A percentile compares a stretch with the other conserved stretches of the same genome.
phyloP scores from a whole-genome alignment of 1,139 yeast genomes.

The Scheffersomyces illinoinensis region DNA sequence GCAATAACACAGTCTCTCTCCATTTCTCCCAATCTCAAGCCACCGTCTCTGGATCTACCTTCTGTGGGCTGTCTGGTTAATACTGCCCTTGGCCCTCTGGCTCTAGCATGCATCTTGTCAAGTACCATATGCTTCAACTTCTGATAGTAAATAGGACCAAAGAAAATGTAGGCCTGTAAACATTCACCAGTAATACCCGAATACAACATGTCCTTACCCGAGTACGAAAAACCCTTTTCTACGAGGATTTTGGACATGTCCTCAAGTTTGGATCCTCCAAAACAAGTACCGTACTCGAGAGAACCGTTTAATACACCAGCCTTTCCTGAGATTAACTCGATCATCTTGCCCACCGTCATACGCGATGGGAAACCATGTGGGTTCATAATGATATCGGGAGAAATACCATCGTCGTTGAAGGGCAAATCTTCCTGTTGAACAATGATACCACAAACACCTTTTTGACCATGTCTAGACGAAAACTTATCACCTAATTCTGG shows the following conservation, averaged over 20 bases:
- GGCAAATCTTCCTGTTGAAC: slow-evolving; percentile 97
- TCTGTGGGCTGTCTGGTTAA: slow-evolving; percentile 98
- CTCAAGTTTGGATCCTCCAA: slow-evolving; percentile 92
- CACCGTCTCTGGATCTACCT: slow-evolving; percentile 99
- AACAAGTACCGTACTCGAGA: slow-evolving; percentile 95
- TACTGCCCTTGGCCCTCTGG: slow-evolving; percentile 98
- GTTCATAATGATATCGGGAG: slow-evolving; percentile 96
- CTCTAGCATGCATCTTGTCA: slow-evolving; percentile 99
- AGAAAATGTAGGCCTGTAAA: slow-evolving; percentile 94
- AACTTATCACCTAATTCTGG: slow-evolving; percentile 98
- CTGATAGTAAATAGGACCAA: slow-evolving; percentile 97
- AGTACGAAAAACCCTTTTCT: slow-evolving; percentile 88
- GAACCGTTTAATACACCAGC: slow-evolving; percentile 95
- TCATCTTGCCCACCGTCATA: slow-evolving; percentile 99
- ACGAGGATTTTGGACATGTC: slow-evolving; percentile 94
- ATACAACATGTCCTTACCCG: slow-evolving; percentile 96
- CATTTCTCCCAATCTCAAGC: slow-evolving; percentile 98
- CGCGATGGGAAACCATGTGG: slow-evolving; percentile 99
- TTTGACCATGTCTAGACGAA: slow-evolving; percentile 96
- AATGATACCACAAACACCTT: slow-evolving; percentile 98
- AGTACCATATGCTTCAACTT: slow-evolving; percentile 98
- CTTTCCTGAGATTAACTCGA: slow-evolving; percentile 92
- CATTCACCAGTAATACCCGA: slow-evolving; percentile 99
- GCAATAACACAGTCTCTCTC: slow-evolving; percentile 99
- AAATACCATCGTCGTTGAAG: slow-evolving; percentile 84